These are phyloP conservation scores for Aureobasidium pullulans DNA, from an alignment of 2,329 filamentous ascomycete genomes.

Conservation along the genomic window DNA sequence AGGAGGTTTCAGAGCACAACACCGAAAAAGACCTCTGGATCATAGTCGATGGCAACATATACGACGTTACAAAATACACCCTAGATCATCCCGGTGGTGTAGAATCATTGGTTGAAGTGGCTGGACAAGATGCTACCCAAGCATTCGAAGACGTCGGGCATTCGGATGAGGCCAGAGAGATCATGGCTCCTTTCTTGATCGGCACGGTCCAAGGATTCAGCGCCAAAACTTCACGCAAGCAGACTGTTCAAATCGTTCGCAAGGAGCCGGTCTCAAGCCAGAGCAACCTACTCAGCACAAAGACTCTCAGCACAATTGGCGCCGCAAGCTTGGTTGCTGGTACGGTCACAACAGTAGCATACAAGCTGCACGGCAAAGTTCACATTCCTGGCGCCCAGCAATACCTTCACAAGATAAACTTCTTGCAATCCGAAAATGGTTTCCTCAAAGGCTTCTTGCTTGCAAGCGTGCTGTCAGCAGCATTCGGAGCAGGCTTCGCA, in stretches of 20 bases:
- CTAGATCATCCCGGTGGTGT: conserved; percentile 94
- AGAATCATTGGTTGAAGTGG: conserved; percentile 92
- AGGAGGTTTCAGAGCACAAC: conserved; percentile 94
- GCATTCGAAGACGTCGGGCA: conserved; percentile 76
- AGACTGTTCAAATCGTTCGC: conserved; percentile 15
- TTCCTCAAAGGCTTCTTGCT: conserved; percentile 34
- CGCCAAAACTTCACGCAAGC: neutral
- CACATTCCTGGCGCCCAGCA: neutral
- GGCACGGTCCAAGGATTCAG: conserved; percentile 26
- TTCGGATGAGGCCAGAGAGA: conserved; percentile 39
- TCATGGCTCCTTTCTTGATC: conserved; percentile 31
- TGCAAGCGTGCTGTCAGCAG: conserved; percentile 21
- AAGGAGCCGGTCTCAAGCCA: conserved; percentile 14
- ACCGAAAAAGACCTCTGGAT: conserved; percentile 97
- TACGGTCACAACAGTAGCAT: neutral
- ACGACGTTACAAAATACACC: conserved; percentile 87
- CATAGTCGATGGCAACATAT: conserved; percentile 82
- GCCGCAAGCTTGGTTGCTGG: neutral
- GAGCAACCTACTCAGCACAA: neutral
- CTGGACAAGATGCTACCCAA: conserved; percentile 89
- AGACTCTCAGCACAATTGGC: neutral
- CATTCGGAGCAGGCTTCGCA: conserved; percentile 14
- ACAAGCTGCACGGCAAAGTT: neutral
- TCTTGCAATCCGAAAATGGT: conserved; percentile 15
- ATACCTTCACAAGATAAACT: neutral